Base-by-base conservation (phyloP, 352 stramenopile genomes). In the Globisporangium middletonii region DNA sequence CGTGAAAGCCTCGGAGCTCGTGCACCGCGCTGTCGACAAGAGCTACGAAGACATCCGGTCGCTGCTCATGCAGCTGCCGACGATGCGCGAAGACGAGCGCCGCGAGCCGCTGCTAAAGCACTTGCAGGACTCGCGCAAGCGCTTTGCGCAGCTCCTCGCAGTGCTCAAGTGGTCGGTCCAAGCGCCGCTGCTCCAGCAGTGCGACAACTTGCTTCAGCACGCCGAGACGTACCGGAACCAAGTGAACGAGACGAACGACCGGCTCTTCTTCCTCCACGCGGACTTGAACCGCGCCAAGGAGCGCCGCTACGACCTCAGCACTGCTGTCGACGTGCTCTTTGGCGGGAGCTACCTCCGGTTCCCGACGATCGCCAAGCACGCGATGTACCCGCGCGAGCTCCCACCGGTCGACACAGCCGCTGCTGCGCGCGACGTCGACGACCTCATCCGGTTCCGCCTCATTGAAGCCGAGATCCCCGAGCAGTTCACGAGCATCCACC, bases 101-200 rank as follows among this genome's bases (percentile, higher is more conserved):
- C 84, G 79, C 12, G 78, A 89, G 54, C 81, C 77, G 37, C 67
- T 91, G 53, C 64, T 92, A 54, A 67, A 67, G 48, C 76, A 92
- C 57, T 50, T 94, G 15, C 64, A 79, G 57, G 76, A 72, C 45
- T 67, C 80, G 6, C 71, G 82, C 45, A 83, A 81, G 58, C 80
- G 79, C 27, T 94, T 94, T 53, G 76, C 82, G 26, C 83, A 92
- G 68, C 62, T 94, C 2, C 52, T 94, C 18, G 81, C 80, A 7
- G 71, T 94, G 60, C 73, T 91, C 44, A 90, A 91, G 62, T 94
- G 84, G 84, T 94, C 84, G n/a, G 79, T 89, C 38, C 84, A 94
- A 61, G 81, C 81, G 54, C 81, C 84, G 46, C 63, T 94, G 54
- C 65, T 91, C 26, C 69, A 85, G 65, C 79, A 91, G 59, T 92